Evolutionary conservation across 2,329 filamentous ascomycete species (phyloP).

Genomic region (Colletotrichum kahawae): DNA sequence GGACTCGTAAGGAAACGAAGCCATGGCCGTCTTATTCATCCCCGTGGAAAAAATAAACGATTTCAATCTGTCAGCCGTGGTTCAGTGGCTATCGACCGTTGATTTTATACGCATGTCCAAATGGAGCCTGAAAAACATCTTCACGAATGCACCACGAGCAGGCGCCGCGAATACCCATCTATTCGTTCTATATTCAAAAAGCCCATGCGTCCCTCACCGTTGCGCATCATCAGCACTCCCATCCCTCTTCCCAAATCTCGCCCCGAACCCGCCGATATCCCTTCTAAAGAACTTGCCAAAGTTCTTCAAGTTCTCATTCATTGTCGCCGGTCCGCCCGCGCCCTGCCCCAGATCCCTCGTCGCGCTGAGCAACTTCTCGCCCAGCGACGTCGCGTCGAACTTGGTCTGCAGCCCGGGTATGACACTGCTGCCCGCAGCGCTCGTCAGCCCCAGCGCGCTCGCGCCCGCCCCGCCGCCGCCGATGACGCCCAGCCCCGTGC

Average conservation of each 20-base stretch:
- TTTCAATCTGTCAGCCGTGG: rapidly evolving
- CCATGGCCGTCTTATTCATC: not conserved
- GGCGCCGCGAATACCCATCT: not conserved
- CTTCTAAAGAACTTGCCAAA: constrained; percentile 96
- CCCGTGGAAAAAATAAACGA: rapidly evolving
- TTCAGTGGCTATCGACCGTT: rapidly evolving
- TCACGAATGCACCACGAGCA: not conserved
- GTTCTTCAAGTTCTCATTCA: constrained; percentile 94
- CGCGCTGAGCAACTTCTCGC: constrained; percentile 86
- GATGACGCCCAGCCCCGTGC: constrained; percentile 38
- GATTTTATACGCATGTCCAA: not conserved
- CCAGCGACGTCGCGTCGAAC: constrained; percentile 84
- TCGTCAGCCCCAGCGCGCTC: constrained; percentile 42
- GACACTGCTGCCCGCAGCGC: constrained; percentile 30
- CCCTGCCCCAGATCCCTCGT: constrained; percentile 77
- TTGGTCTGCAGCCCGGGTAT: constrained; percentile 50
- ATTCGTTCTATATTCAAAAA: not conserved
- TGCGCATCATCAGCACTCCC: constrained; percentile 37
- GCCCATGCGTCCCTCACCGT: constrained; percentile 13
- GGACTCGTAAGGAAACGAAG: not conserved
- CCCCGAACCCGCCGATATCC: constrained; percentile 80
- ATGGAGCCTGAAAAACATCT: not conserved
- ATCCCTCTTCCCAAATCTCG: constrained; percentile 71
- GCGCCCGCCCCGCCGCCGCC: constrained; percentile 46
- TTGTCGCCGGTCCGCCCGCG: constrained; percentile 58